Percentiles rank a stretch among this genome's conserved stretches.
These are phyloP conservation scores for Solanum etuberosum DNA, from an alignment of 257 asterid genomes.

Conservation along the genomic window DNA sequence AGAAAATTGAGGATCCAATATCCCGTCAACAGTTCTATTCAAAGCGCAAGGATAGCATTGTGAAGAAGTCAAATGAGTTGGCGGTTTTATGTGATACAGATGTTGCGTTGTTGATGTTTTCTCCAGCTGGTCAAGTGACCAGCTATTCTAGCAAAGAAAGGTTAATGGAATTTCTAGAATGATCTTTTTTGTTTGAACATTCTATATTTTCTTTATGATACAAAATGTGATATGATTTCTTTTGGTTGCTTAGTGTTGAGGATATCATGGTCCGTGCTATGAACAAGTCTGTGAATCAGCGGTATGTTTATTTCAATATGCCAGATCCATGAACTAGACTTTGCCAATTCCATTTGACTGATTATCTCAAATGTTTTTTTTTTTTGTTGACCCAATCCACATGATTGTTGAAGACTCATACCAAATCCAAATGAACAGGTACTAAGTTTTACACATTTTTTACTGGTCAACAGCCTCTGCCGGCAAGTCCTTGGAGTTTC, in stretches of 20 bases:
- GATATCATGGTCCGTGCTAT: slow-evolving; percentile 48
- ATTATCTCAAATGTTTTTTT: background rate
- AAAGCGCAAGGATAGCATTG: slow-evolving; percentile 55
- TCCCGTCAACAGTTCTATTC: slow-evolving; percentile 37
- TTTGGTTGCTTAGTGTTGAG: slow-evolving; percentile 35
- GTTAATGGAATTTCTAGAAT: slow-evolving; percentile 5
- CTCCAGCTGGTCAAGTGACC: slow-evolving; percentile 51
- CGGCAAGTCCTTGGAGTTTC: background rate
- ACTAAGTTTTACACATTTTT: background rate
- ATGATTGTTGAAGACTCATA: slow-evolving; percentile 30
- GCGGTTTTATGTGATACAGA: slow-evolving; percentile 60
- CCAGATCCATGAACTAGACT: background rate
- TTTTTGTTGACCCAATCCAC: background rate
- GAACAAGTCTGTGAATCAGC: slow-evolving; percentile 33
- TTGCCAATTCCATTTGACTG: background rate
- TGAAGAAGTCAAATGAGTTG: slow-evolving; percentile 62
- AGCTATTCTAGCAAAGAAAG: slow-evolving; percentile 50
- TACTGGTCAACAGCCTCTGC: background rate
- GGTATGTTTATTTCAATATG: slow-evolving; percentile 13
- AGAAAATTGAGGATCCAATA: slow-evolving; percentile 34
- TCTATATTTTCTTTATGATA: background rate
- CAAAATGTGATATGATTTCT: background rate
- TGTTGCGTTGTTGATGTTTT: slow-evolving; percentile 55
- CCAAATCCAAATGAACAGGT: slow-evolving; percentile 36
- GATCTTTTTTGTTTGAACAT: background rate